phyloP scores from a whole-genome alignment of 2,329 filamentous ascomycete genomes.

The Stylonectria norvegica region DNA sequence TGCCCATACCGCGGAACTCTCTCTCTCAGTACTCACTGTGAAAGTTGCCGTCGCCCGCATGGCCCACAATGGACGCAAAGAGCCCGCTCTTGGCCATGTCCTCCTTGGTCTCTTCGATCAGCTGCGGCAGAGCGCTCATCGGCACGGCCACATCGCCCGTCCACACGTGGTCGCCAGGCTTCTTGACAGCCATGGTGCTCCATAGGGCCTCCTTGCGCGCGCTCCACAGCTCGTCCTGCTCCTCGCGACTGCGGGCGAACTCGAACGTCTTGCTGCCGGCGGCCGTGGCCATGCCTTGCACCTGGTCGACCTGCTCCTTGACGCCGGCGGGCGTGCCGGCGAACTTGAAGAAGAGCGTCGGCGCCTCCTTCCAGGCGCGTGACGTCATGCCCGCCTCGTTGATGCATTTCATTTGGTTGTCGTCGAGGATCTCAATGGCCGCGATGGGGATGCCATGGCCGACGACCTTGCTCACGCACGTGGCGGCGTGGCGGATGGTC shows the following conservation, averaged over 20 bases:
- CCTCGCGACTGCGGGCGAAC: conserved; percentile 67
- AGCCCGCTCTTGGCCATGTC: conserved; percentile 42
- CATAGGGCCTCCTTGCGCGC: conserved; percentile 81
- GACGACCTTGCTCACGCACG: conserved; percentile 78
- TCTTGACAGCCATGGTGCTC: conserved; percentile 69
- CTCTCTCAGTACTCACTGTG: conserved; percentile 51
- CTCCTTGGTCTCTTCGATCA: conserved; percentile 69
- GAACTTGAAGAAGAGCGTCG: conserved; percentile 85
- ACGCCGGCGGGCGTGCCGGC: conserved; percentile 66
- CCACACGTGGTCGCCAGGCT: conserved; percentile 70
- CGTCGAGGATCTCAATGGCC: conserved; percentile 89
- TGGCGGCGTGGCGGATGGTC: conserved; percentile 65
- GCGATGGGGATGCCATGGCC: conserved; percentile 78
- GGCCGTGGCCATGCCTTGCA: conserved; percentile 59
- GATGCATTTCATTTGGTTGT: conserved; percentile 77
- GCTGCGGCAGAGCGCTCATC: conserved; percentile 66
- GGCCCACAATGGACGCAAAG: conserved; percentile 58
- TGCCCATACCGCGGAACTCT: background rate
- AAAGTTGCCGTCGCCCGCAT: conserved; percentile 78
- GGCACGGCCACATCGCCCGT: conserved; percentile 85
- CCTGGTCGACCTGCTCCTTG: conserved; percentile 72
- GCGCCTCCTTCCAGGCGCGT: conserved; percentile 66
- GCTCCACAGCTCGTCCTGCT: conserved; percentile 77
- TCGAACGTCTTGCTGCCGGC: conserved; percentile 68
- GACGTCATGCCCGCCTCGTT: conserved; percentile 64